Evolutionary conservation across 768 basidiomycete species (phyloP).

Genomic region (Mycena vulgaris): DNA sequence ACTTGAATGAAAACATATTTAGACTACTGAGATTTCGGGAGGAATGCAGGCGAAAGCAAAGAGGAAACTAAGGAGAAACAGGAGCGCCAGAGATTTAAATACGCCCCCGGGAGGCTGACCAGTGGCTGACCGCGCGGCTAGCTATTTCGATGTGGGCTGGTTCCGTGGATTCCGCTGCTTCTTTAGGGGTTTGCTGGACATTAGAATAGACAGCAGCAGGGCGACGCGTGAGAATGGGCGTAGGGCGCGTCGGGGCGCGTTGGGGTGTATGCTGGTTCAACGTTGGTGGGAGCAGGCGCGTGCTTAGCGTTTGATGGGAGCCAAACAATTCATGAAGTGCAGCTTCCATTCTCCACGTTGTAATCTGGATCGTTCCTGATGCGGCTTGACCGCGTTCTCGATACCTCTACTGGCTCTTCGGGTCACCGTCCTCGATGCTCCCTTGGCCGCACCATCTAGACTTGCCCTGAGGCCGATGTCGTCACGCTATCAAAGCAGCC

Average conservation of each 20-base stretch:
- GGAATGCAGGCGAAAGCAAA: neutral
- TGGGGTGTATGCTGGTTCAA: too few species aligned
- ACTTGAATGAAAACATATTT: neutral
- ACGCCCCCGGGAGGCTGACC: neutral
- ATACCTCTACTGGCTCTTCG: too few species aligned
- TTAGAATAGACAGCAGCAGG: neutral
- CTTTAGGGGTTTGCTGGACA: neutral
- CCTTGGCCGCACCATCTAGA: too few species aligned
- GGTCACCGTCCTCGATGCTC: too few species aligned
- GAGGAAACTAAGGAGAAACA: neutral
- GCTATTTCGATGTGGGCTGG: neutral
- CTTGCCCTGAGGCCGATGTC: too few species aligned
- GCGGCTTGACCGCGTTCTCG: too few species aligned
- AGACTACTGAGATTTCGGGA: neutral
- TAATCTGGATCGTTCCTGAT: too few species aligned
- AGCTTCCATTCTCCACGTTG: too few species aligned
- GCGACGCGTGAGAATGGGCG: neutral
- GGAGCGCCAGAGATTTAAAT: neutral
- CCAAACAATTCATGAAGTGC: too few species aligned
- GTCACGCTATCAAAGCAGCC: too few species aligned
- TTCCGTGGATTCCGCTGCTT: neutral
- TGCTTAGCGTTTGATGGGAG: too few species aligned
- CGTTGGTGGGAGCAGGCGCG: too few species aligned
- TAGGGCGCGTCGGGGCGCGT: neutral
- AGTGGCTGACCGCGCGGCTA: neutral